These are phyloP conservation scores for Cucumis cinereus DNA, from an alignment of 306 rosid species.

Conservation along the genomic window DNA sequence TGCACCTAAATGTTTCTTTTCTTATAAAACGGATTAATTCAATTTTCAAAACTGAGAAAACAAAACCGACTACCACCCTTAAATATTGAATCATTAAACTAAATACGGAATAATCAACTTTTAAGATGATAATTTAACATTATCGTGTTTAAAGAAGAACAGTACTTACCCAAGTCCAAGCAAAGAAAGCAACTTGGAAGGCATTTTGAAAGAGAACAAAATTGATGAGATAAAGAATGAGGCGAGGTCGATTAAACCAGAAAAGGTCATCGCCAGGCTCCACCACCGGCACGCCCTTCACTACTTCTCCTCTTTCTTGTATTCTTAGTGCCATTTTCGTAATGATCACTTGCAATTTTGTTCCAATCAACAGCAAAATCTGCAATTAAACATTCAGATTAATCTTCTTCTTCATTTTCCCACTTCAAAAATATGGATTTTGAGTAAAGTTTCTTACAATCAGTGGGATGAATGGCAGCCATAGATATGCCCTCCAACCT, in stretches of 20 bases:
- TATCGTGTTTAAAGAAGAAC: too few species aligned
- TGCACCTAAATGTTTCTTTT: too few species aligned
- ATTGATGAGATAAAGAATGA: slow-evolving; percentile 65
- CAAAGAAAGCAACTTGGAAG: slow-evolving; percentile 11
- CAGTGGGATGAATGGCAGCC: slow-evolving; percentile 81
- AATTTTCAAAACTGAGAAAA: too few species aligned
- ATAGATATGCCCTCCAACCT: slow-evolving; percentile 66
- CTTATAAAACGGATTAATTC: too few species aligned
- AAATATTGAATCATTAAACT: too few species aligned
- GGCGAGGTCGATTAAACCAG: slow-evolving; percentile 67
- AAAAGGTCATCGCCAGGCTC: slow-evolving; percentile 71
- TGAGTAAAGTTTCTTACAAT: slow-evolving; percentile 44
- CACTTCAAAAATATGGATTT: background rate
- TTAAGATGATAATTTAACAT: too few species aligned
- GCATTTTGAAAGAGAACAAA: slow-evolving; percentile 61
- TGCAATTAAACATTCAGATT: slow-evolving; percentile 7
- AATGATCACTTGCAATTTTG: slow-evolving; percentile 74
- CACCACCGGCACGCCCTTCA: slow-evolving; percentile 70
- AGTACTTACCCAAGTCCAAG: slow-evolving; percentile 10
- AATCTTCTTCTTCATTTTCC: background rate
- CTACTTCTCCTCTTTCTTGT: slow-evolving; percentile 63
- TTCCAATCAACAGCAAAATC: slow-evolving; percentile 70
- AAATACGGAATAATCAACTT: too few species aligned
- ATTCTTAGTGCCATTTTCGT: slow-evolving; percentile 73
- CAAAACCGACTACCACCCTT: too few species aligned